Percentiles rank a stretch among this genome's conserved stretches.
These are phyloP conservation scores for Taphrina communis DNA, from an alignment of 1,139 yeast species.

Conservation along the genomic window DNA sequence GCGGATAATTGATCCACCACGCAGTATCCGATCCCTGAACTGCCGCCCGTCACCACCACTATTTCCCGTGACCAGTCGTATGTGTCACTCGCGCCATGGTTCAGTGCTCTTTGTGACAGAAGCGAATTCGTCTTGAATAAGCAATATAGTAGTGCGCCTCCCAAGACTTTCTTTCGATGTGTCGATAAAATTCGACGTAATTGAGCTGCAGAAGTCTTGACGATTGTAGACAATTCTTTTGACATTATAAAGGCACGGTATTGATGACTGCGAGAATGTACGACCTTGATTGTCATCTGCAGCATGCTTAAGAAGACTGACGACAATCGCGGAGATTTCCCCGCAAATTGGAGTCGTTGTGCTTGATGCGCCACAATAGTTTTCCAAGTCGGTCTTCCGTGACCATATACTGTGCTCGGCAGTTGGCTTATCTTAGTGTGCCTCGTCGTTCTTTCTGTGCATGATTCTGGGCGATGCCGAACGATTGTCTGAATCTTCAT, in stretches of 20 bases:
- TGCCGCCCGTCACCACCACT: conserved; percentile 75
- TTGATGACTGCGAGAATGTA: not conserved
- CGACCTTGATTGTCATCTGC: too few species aligned
- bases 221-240: not conserved
- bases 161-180: not conserved
- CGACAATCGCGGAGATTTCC: conserved; percentile 6
- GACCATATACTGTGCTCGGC: too few species aligned
- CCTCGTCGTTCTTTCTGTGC: too few species aligned
- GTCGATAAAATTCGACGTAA: not conserved
- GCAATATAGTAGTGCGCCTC: not conserved
- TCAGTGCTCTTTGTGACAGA: conserved; percentile 8
- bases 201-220: not conserved
- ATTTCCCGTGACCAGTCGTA: conserved; percentile 53
- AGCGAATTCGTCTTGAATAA: not conserved
- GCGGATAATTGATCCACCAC: conserved; percentile 41
- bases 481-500: too few species aligned
- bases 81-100: conserved; percentile 14
- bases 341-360: not conserved
- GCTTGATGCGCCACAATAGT: conserved; percentile 9
- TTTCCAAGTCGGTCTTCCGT: too few species aligned
- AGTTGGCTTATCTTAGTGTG: too few species aligned
- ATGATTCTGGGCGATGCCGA: too few species aligned
- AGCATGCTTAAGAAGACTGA: not conserved
- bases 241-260: not conserved
- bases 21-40: conserved; percentile 63